Base-by-base conservation (phyloP, 345 rosid species). In the Gossypium arboreum region DNA sequence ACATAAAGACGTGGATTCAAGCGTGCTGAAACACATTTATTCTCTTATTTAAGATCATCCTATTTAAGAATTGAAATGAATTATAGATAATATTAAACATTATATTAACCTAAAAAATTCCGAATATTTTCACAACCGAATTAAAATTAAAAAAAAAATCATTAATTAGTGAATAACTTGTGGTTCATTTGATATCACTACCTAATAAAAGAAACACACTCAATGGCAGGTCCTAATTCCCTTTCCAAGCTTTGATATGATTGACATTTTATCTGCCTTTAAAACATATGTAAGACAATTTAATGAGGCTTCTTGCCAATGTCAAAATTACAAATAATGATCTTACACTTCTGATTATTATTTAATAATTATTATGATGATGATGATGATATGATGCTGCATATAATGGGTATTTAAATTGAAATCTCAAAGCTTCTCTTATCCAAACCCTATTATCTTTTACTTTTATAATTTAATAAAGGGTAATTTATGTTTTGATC, bases 1-100 rank as follows among this genome's bases (percentile, higher is more conserved):
- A 34, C 0, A 5, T 0, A 1, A 5, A 5, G 0, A 5, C 1
- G 0, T 34, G 0, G 0, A 1, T 34, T 34, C 0, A 0, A 34
- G 7, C 1, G 1, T 1, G 0, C 7, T 34, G 1, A 34, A 34
- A 0, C 41, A 0, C 0, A 34, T 34, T 5, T 34, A 34, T 5
- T 1, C 0, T 34, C 0, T 0, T 5, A 34, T 34, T 34, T 34
- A 34, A 4, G 0, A 5, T 24, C 7, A 0, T 34, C 1, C 0
- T 5, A 34, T 34, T 34, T 34, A 34, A 4, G 0, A 5, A 5
- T 34, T 34, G 0, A 0, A 5, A 34, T 5, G 41, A 34, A 34
- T 34, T 34, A 5, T 34, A 5, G 0, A 34, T 34, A 34, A 0
- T 34, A 34, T 5, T 34, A 34, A 34, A 1, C 7, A 34, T 34